These are phyloP conservation scores for Penicillium bovifimosum DNA, from an alignment of 495 filamentous ascomycete species.

Conservation along the genomic window DNA sequence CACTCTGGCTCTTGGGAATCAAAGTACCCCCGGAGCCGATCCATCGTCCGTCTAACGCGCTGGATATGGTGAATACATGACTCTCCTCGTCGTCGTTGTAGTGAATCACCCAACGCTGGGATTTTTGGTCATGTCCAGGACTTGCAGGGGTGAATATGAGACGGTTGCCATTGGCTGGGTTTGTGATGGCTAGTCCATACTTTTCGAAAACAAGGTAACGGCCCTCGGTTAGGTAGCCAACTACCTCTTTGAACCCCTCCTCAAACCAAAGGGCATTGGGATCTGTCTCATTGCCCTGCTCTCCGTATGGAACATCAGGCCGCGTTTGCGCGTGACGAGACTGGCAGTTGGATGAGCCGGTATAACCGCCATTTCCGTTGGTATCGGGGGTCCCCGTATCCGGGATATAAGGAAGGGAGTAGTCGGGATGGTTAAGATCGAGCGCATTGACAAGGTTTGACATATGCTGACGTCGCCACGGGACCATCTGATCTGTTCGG, in stretches of 20 bases:
- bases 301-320: conserved; percentile 45
- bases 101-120: conserved; percentile 50
- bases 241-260: conserved; percentile 47
- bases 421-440: conserved; percentile 48
- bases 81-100: conserved; percentile 34
- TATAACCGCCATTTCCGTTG: conserved; percentile 32
- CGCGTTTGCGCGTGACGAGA: conserved; percentile 27
- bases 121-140: conserved; percentile 30
- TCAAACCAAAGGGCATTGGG: conserved; percentile 38
- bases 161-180: conserved; percentile 9
- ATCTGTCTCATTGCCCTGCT: conserved; percentile 29
- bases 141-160: conserved; percentile 30
- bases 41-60: conserved; percentile 44
- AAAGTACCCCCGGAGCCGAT: conserved; percentile 26
- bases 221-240: conserved; percentile 50
- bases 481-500: conserved; percentile 43
- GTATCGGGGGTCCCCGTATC: conserved; percentile 35
- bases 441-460: conserved; percentile 49
- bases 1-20: conserved; percentile 9
- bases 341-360: conserved; percentile 42
- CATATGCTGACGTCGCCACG: conserved; percentile 52
- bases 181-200: conserved; percentile 29
- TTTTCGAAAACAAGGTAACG: conserved; percentile 39
- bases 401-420: conserved; percentile 40
- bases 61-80: conserved; percentile 42